These are phyloP conservation scores for Diplotaxis tenuifolia DNA, from an alignment of 345 rosid species.

Conservation along the genomic window DNA sequence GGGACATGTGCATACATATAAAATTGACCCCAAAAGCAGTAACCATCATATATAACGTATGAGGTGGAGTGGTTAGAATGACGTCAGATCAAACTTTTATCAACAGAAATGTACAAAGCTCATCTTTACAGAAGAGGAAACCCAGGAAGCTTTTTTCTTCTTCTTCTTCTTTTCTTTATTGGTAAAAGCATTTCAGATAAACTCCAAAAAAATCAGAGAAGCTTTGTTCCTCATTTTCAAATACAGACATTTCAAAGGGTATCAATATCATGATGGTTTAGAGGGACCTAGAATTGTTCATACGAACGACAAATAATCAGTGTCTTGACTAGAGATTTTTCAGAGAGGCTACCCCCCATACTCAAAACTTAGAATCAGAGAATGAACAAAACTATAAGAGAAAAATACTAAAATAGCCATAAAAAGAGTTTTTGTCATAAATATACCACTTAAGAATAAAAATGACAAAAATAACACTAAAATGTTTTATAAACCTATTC, in stretches of 20 bases:
- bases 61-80: conserved; percentile 27
- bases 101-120: conserved; percentile 3
- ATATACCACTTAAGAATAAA: no score
- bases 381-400: neutral
- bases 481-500: no score
- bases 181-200: neutral
- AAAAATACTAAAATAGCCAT: no score
- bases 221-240: conserved; percentile 2
- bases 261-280: neutral
- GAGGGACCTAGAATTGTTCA: neutral
- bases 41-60: conserved; percentile 1
- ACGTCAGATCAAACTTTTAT: conserved; percentile 10
- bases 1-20: neutral
- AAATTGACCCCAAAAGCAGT: neutral
- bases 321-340: neutral
- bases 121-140: conserved; percentile 1
- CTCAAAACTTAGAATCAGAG: neutral
- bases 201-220: conserved; percentile 2
- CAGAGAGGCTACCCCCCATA: neutral
- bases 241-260: neutral
- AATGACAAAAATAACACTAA: no score
- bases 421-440: no score
- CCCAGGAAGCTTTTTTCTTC: conserved; percentile 1
- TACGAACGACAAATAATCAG: neutral
- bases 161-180: neutral